Conservation (phyloP, 2,329 filamentous ascomycete species). For the Talaromyces atroroseus region DNA sequence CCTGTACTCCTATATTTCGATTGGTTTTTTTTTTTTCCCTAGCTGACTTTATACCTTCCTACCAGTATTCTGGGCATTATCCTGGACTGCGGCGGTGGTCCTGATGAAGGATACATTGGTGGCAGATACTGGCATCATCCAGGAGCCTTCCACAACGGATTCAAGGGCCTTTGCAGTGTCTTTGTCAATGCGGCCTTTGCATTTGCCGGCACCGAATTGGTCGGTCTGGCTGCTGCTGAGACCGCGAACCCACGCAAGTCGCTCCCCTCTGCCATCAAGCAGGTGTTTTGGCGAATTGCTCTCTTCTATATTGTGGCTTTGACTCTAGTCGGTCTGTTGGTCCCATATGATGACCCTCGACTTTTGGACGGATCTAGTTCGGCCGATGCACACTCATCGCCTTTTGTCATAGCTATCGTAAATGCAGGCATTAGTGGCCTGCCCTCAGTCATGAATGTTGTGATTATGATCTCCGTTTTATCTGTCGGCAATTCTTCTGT, state of each 20-base stretch:
- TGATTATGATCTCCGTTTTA: constrained; percentile 84
- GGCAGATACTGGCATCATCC: constrained; percentile 70
- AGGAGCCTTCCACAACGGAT: constrained; percentile 67
- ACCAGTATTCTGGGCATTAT: constrained; percentile 74
- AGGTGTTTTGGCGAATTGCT: constrained; percentile 91
- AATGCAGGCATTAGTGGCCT: constrained; percentile 76
- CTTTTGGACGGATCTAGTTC: constrained; percentile 56
- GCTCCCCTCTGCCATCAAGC: constrained; percentile 80
- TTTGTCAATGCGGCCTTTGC: constrained; percentile 61
- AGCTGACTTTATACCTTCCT: constrained; percentile 16
- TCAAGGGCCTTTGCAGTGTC: constrained; percentile 59
- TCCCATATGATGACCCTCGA: constrained; percentile 63
- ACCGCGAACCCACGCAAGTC: constrained; percentile 59
- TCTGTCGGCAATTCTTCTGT: constrained; percentile 89
- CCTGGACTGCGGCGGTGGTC: constrained; percentile 75
- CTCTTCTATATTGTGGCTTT: constrained; percentile 86
- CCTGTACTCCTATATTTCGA: constrained; percentile 14
- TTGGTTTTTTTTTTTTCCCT: not conserved
- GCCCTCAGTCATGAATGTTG: constrained; percentile 87
- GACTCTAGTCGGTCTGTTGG: constrained; percentile 72
- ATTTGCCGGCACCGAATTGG: constrained; percentile 58
- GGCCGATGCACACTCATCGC: constrained; percentile 70
- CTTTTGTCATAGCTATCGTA: constrained; percentile 88
- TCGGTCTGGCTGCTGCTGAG: constrained; percentile 56
- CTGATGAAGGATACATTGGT: constrained; percentile 70